Percentiles rank a stretch among this genome's conserved stretches.
phyloP scores from a whole-genome alignment of 1,284 basidiomycete genomes.

The Irpex lacteus region DNA sequence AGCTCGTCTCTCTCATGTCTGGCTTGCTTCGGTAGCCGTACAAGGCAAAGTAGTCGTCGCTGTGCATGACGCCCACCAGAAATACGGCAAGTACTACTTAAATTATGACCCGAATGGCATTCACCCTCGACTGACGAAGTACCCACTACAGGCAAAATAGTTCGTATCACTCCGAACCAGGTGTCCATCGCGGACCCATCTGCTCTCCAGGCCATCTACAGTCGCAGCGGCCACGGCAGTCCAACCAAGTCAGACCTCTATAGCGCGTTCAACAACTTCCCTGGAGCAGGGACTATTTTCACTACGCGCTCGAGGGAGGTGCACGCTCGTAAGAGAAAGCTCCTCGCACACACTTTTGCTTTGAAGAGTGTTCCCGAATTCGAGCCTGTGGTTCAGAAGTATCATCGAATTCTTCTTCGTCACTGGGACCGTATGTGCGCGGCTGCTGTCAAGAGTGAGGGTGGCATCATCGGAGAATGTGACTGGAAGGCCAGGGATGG shows the following conservation, averaged over 20 bases:
- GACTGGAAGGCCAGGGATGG: slow-evolving; percentile 58
- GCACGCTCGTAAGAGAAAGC: slow-evolving; percentile 84
- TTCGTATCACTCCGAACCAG: slow-evolving; percentile 50
- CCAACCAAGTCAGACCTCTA: slow-evolving; percentile 39
- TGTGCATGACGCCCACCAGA: slow-evolving; percentile 45
- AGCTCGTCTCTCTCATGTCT: slow-evolving; percentile 44
- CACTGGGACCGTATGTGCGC: slow-evolving; percentile 75
- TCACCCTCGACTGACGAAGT: background rate
- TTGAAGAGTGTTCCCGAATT: slow-evolving; percentile 76
- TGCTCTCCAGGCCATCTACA: slow-evolving; percentile 40
- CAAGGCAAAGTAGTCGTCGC: slow-evolving; percentile 37
- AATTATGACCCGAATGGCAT: background rate
- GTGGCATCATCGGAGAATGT: slow-evolving; percentile 53
- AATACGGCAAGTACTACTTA: slow-evolving; percentile 35
- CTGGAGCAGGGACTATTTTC: slow-evolving; percentile 34
- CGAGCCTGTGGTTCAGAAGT: slow-evolving; percentile 65
- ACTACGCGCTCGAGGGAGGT: slow-evolving; percentile 48
- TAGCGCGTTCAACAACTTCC: slow-evolving; percentile 39
- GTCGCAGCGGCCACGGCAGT: slow-evolving; percentile 28
- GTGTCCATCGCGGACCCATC: slow-evolving; percentile 45
- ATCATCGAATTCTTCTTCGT: slow-evolving; percentile 53
- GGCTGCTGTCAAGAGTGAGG: slow-evolving; percentile 28
- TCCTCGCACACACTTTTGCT: slow-evolving; percentile 80
- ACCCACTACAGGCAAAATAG: slow-evolving; percentile 32
- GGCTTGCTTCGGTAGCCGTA: slow-evolving; percentile 41